Evolutionary conservation across 2,329 filamentous ascomycete genomes (phyloP).

Genomic region (Pseudogymnoascus sp.): DNA sequence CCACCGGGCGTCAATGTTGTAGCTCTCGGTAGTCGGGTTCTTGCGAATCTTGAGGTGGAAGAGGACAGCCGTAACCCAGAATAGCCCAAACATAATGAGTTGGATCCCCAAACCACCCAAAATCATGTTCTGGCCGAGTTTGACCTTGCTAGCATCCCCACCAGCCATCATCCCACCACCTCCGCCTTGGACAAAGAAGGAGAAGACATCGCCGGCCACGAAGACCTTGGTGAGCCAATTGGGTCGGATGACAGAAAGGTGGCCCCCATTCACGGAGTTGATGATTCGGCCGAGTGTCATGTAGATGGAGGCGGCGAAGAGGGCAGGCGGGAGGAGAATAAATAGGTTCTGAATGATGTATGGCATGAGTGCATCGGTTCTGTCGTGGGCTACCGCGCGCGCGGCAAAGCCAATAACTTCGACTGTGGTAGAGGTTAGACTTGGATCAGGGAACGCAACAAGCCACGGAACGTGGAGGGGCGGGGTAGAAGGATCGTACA

Average conservation of each 20-base stretch:
- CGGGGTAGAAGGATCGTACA: slow-evolving; percentile 26
- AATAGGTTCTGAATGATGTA: slow-evolving; percentile 23
- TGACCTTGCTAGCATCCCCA: slow-evolving; percentile 22
- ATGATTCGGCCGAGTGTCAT: slow-evolving; percentile 26
- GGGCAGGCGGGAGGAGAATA: slow-evolving; percentile 26
- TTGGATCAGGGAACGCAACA: background rate
- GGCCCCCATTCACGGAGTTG: slow-evolving; percentile 26
- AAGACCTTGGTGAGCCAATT: slow-evolving; percentile 47
- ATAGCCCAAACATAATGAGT: slow-evolving; percentile 49
- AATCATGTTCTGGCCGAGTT: slow-evolving; percentile 45
- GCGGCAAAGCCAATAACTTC: slow-evolving; percentile 13
- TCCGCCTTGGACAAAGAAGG: slow-evolving; percentile 43
- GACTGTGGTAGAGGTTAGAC: slow-evolving; percentile 19
- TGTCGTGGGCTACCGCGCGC: slow-evolving; percentile 31
- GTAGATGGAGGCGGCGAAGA: slow-evolving; percentile 28
- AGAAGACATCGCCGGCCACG: slow-evolving; percentile 46
- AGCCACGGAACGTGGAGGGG: slow-evolving; percentile 12
- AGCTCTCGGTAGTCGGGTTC: slow-evolving; percentile 15
- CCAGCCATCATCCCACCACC: slow-evolving; percentile 35
- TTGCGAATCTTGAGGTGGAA: slow-evolving; percentile 17
- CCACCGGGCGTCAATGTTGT: slow-evolving; percentile 19
- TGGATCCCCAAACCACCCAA: slow-evolving; percentile 50
- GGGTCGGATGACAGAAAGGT: slow-evolving; percentile 32
- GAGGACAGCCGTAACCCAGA: slow-evolving; percentile 38
- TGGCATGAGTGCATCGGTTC: slow-evolving; percentile 30